These are phyloP conservation scores for Fonsecaea monophora DNA, from an alignment of 2,329 filamentous ascomycete genomes.

Conservation along the genomic window DNA sequence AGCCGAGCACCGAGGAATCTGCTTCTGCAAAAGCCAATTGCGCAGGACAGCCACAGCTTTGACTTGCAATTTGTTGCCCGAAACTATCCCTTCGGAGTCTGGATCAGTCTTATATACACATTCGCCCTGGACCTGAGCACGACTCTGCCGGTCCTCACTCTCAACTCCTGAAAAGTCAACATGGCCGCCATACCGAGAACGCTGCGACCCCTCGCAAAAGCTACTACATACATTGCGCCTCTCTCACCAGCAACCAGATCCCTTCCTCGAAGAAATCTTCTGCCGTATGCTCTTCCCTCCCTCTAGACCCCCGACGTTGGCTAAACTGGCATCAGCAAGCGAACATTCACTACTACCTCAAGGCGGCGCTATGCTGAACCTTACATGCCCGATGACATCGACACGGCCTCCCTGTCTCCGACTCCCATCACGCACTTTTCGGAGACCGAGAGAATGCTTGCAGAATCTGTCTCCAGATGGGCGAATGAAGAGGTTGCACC, in stretches of 20 bases:
- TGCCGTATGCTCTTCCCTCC: slow-evolving; percentile 47
- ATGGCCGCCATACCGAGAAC: slow-evolving; percentile 59
- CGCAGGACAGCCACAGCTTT: background rate
- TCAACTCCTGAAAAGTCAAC: slow-evolving; percentile 24
- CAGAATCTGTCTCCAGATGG: slow-evolving; percentile 88
- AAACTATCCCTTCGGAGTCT: slow-evolving; percentile 10
- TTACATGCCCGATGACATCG: slow-evolving; percentile 47
- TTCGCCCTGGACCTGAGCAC: background rate
- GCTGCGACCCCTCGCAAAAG: slow-evolving; percentile 49
- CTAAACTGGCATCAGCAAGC: slow-evolving; percentile 24
- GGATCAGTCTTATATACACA: background rate
- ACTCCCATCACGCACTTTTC: slow-evolving; percentile 93
- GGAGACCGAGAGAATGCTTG: slow-evolving; percentile 87
- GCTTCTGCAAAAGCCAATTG: background rate
- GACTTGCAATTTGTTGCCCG: slow-evolving; percentile 9
- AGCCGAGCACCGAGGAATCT: slow-evolving; percentile 23
- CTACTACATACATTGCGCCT: slow-evolving; percentile 20
- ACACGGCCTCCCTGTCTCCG: slow-evolving; percentile 80
- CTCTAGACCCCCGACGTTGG: slow-evolving; percentile 12
- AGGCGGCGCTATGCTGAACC: slow-evolving; percentile 46
- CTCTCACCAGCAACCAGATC: slow-evolving; percentile 20
- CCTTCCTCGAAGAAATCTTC: slow-evolving; percentile 38
- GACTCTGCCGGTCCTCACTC: background rate
- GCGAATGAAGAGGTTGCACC: slow-evolving; percentile 87
- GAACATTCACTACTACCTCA: slow-evolving; percentile 47